Conservation (phyloP, 352 stramenopile species). For the Pythium pyrilobum region DNA sequence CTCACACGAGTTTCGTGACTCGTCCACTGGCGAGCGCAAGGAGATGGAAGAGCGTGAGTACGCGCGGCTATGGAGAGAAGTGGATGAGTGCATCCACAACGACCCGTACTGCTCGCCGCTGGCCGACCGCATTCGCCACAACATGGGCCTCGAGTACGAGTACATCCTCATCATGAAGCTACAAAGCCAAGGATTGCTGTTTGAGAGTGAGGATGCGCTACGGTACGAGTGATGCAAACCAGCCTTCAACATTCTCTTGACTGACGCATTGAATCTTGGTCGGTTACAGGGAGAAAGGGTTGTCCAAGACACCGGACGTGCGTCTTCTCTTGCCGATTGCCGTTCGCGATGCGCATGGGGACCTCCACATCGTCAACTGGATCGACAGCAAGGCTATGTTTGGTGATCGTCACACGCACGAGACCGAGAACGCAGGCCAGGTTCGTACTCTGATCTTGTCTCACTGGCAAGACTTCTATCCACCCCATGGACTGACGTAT, state of each 20-base stretch:
- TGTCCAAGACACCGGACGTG: slow-evolving; percentile 87
- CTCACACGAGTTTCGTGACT: slow-evolving; percentile 3
- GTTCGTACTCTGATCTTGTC: slow-evolving; percentile 17
- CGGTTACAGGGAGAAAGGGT: slow-evolving; percentile 46
- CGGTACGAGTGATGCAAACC: no score
- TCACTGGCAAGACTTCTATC: no score
- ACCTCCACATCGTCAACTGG: slow-evolving; percentile 76
- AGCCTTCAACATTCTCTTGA: no score
- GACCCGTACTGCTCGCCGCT: slow-evolving; percentile 76
- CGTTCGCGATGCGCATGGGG: slow-evolving; percentile 47
- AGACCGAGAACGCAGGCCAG: slow-evolving; percentile 68
- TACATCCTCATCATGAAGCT: slow-evolving; percentile 77
- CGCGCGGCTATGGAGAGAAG: slow-evolving; percentile 25
- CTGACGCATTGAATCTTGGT: neutral
- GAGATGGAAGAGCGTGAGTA: slow-evolving; percentile 20
- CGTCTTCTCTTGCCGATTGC: slow-evolving; percentile 72
- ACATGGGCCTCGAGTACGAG: slow-evolving; percentile 82
- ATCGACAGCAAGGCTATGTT: slow-evolving; percentile 92
- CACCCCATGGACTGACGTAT: neutral
- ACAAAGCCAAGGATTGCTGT: slow-evolving; percentile 59
- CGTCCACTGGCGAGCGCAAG: slow-evolving; percentile 1
- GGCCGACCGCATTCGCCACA: slow-evolving; percentile 68
- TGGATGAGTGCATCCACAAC: slow-evolving; percentile 56
- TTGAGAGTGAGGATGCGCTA: slow-evolving; percentile 80
- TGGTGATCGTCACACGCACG: slow-evolving; percentile 69